Conservation (phyloP, 83 land plant species). For the Picea mariana region DNA sequence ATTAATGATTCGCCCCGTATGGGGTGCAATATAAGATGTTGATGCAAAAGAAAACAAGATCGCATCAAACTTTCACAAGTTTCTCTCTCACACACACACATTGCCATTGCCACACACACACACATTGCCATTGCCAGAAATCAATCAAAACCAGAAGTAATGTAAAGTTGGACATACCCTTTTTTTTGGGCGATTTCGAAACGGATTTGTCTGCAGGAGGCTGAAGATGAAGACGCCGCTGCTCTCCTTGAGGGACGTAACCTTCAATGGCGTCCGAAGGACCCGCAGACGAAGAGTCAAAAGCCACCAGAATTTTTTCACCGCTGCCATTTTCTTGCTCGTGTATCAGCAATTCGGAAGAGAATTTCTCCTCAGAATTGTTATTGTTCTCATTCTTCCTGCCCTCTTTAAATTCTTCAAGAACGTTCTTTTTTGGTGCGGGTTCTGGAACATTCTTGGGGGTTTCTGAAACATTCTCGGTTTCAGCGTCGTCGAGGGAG, state of each 20-base stretch:
- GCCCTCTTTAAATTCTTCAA: neutral
- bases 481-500: neutral
- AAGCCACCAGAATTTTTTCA: slow-evolving; percentile 24
- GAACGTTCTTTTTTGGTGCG: neutral
- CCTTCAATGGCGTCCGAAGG: slow-evolving; percentile 88
- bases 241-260: slow-evolving; percentile 51
- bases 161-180: neutral
- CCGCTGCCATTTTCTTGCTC: slow-evolving; percentile 30
- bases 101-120: too few relatives aligned
- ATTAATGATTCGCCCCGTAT: too few relatives aligned
- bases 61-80: too few relatives aligned
- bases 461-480: neutral
- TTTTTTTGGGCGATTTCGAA: neutral
- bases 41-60: too few relatives aligned
- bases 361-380: slow-evolving; percentile 4
- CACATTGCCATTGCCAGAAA: too few relatives aligned
- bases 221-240: neutral
- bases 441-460: neutral
- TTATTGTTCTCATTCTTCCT: slow-evolving; percentile 15
- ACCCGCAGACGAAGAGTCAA: slow-evolving; percentile 47
- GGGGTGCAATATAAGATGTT: too few relatives aligned
- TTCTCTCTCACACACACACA: too few relatives aligned
- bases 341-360: slow-evolving; percentile 28
- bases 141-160: too few relatives aligned
- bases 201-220: too few relatives aligned